Conservation (phyloP, 2,329 filamentous ascomycete genomes). For the Hypoxylon sp. region DNA sequence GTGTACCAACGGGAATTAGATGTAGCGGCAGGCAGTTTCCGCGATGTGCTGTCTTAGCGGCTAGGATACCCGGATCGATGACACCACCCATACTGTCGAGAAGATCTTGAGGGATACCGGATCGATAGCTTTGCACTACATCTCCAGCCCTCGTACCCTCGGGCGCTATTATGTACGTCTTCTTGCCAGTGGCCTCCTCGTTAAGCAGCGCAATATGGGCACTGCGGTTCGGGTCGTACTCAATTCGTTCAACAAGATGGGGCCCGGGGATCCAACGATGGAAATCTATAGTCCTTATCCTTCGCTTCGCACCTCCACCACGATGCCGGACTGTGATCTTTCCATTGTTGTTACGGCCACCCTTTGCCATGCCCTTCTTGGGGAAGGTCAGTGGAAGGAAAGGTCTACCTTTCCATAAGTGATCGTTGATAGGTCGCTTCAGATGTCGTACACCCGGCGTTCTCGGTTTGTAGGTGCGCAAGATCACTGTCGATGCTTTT, state of each 20-base stretch:
- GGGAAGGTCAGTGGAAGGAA: conserved; percentile 86
- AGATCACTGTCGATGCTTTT: conserved; percentile 59
- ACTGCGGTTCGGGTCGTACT: conserved; percentile 94
- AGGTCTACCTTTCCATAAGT: conserved; percentile 94
- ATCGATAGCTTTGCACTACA: conserved; percentile 89
- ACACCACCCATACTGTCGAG: conserved; percentile 92
- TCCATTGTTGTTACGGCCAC: conserved; percentile 91
- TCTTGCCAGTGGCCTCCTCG: conserved; percentile 78
- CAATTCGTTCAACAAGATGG: conserved; percentile 92
- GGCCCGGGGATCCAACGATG: conserved; percentile 82
- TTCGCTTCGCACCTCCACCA: conserved; percentile 91
- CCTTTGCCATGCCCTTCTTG: conserved; percentile 93
- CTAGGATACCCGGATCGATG: conserved; percentile 94
- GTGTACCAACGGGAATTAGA: conserved; percentile 95
- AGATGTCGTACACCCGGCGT: conserved; percentile 95
- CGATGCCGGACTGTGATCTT: conserved; percentile 90
- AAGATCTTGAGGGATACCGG: conserved; percentile 88
- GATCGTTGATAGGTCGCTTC: conserved; percentile 92
- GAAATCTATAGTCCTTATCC: conserved; percentile 94
- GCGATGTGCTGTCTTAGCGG: conserved; percentile 91
- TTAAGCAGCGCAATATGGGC: conserved; percentile 93
- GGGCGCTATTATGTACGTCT: conserved; percentile 94
- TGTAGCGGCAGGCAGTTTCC: conserved; percentile 96
- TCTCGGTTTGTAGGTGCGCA: conserved; percentile 93
- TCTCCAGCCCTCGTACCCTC: conserved; percentile 95